These are phyloP conservation scores for Rhynchosporium agropyri DNA, from an alignment of 2,329 filamentous ascomycete species.

Conservation along the genomic window DNA sequence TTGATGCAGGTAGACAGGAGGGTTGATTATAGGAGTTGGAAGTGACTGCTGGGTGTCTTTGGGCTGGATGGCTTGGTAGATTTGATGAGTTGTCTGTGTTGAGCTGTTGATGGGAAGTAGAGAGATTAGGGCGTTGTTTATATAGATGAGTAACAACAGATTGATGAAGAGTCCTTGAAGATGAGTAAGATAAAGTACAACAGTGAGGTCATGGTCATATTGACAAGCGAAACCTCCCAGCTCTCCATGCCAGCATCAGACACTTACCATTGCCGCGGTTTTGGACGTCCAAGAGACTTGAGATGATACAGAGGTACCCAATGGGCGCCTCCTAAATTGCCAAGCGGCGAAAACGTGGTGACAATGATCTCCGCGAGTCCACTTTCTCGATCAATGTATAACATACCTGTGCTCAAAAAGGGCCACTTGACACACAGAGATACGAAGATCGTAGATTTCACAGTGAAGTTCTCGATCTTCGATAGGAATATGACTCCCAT, in stretches of 20 bases:
- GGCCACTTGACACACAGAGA: slow-evolving; percentile 3
- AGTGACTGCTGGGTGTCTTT: slow-evolving; percentile 16
- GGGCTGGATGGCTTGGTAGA: background rate
- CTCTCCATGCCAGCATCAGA: slow-evolving; percentile 2
- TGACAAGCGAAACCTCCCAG: background rate
- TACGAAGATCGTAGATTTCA: slow-evolving; percentile 6
- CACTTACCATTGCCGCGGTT: background rate
- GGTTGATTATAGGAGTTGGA: background rate
- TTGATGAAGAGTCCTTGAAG: background rate
- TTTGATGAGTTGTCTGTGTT: slow-evolving; percentile 8
- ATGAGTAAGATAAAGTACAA: background rate
- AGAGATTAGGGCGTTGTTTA: slow-evolving; percentile 6
- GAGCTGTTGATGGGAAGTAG: slow-evolving; percentile 10
- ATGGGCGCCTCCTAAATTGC: slow-evolving; percentile 6
- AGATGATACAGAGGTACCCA: slow-evolving; percentile 5
- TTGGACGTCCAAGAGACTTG: background rate
- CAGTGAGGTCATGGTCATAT: background rate
- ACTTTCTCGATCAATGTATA: slow-evolving; percentile 6
- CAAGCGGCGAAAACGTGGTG: slow-evolving; percentile 4
- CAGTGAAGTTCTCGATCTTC: background rate
- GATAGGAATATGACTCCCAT: background rate
- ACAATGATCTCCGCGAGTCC: slow-evolving; percentile 5
- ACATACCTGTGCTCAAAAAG: background rate
- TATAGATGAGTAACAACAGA: slow-evolving; percentile 4
- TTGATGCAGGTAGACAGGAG: background rate